These are phyloP conservation scores for Fremontodendron californicum DNA, from an alignment of 345 rosid genomes.

Conservation along the genomic window DNA sequence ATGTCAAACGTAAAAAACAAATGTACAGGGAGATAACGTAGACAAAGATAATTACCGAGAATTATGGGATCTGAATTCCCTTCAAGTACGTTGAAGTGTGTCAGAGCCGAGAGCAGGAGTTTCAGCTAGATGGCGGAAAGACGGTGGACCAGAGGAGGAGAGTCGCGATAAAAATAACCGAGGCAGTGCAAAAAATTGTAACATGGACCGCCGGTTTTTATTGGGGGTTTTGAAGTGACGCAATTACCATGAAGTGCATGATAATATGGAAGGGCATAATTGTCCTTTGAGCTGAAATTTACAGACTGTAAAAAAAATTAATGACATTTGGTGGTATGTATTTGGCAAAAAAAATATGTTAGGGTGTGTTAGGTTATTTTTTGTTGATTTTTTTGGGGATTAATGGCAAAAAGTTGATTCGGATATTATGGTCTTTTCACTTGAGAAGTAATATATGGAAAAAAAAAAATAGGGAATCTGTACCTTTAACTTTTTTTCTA, in stretches of 20 bases:
- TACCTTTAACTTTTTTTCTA: neutral
- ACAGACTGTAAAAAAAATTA: neutral
- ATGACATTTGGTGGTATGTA: neutral
- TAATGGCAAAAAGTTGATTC: neutral
- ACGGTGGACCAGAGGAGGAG: neutral
- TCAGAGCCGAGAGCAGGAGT: conserved; percentile 12
- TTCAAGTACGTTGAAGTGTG: neutral
- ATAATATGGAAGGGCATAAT: conserved; percentile 8
- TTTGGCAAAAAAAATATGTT: neutral
- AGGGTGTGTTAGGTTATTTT: neutral
- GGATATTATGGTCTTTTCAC: neutral
- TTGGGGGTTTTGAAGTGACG: neutral
- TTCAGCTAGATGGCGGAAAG: no score
- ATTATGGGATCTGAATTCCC: conserved; percentile 24
- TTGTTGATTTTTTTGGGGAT: neutral
- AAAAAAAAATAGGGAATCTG: neutral
- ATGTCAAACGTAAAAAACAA: neutral
- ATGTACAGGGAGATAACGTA: neutral
- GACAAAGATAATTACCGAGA: conserved; percentile 16
- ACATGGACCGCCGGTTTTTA: conserved; percentile 4
- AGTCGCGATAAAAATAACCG: neutral
- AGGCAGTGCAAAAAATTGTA: neutral
- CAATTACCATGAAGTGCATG: conserved; percentile 3
- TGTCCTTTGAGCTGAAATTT: conserved; percentile 5
- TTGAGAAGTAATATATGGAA: neutral